Percentiles rank a stretch among this genome's conserved stretches.
phyloP scores from a whole-genome alignment of 208 protist genomes.

The Leptomonas pyrrhocoris region DNA sequence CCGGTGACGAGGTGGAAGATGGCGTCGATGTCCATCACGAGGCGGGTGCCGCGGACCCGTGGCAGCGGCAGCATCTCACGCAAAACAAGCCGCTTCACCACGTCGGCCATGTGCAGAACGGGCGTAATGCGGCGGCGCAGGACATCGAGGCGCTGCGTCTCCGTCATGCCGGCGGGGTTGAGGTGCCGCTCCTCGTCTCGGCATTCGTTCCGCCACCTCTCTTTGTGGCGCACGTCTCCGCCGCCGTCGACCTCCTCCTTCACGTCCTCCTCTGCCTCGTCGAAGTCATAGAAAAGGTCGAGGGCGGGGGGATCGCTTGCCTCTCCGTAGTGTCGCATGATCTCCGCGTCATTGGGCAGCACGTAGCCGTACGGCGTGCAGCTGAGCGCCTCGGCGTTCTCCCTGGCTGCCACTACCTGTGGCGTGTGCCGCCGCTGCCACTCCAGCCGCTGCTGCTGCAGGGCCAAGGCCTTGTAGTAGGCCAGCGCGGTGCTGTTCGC shows the following conservation, averaged over 20 bases:
- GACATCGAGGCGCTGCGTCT: slow-evolving; percentile 47
- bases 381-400: slow-evolving; percentile 10
- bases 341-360: slow-evolving; percentile 7
- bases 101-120: slow-evolving; percentile 35
- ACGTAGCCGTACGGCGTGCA: slow-evolving; percentile 23
- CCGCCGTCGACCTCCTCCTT: neutral
- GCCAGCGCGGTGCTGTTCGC: slow-evolving; percentile 68
- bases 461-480: slow-evolving; percentile 82
- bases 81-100: slow-evolving; percentile 45
- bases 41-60: slow-evolving; percentile 29
- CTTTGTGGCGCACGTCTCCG: neutral
- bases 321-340: slow-evolving; percentile 2
- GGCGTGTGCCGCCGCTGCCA: slow-evolving; percentile 38
- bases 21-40: slow-evolving; percentile 75
- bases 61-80: slow-evolving; percentile 27
- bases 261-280: neutral
- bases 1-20: slow-evolving; percentile 61
- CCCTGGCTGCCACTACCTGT: slow-evolving; percentile 11
- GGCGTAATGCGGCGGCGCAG: slow-evolving; percentile 55
- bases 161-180: slow-evolving; percentile 3
- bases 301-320: slow-evolving; percentile 7
- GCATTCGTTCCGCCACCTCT: no score
- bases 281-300: neutral
- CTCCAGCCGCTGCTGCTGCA: slow-evolving; percentile 34
- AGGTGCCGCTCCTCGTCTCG: neutral